Percentiles rank a stretch among this genome's conserved stretches.
Conservation (phyloP, 2,329 filamentous ascomycete species). For the Xylariaceae sp. region DNA sequence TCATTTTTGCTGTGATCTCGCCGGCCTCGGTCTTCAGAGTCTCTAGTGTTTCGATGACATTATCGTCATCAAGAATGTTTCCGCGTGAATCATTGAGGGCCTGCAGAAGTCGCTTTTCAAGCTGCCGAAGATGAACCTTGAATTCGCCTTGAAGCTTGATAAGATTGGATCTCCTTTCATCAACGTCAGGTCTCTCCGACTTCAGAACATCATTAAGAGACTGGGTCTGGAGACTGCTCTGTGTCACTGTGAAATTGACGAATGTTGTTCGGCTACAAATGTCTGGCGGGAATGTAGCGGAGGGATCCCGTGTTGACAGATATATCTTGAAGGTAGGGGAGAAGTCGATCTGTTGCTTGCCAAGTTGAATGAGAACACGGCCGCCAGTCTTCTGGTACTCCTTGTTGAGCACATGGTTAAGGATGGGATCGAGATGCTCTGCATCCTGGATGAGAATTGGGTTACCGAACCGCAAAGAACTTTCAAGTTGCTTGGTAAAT, state of each 20-base stretch:
- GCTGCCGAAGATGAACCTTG: slow-evolving; percentile 92
- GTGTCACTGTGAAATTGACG: slow-evolving; percentile 98
- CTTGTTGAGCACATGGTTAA: slow-evolving; percentile 98
- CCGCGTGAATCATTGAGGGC: slow-evolving; percentile 96
- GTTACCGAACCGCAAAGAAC: slow-evolving; percentile 94
- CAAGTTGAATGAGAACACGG: slow-evolving; percentile 95
- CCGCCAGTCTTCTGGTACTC: slow-evolving; percentile 98
- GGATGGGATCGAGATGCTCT: slow-evolving; percentile 92
- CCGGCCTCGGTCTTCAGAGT: slow-evolving; percentile 96
- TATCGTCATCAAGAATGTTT: slow-evolving; percentile 97
- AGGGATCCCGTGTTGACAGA: slow-evolving; percentile 92
- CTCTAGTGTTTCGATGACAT: slow-evolving; percentile 96
- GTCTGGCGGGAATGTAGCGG: slow-evolving; percentile 90
- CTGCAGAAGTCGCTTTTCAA: slow-evolving; percentile 91
- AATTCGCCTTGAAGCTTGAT: slow-evolving; percentile 99
- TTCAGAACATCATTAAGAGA: slow-evolving; percentile 97
- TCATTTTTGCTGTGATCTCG: slow-evolving; percentile 94
- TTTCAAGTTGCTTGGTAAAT: slow-evolving; percentile 97
- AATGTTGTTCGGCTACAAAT: slow-evolving; percentile 98
- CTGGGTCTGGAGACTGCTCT: slow-evolving; percentile 97
- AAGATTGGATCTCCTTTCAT: slow-evolving; percentile 92
- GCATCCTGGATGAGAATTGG: slow-evolving; percentile 98
- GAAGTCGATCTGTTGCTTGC: slow-evolving; percentile 98
- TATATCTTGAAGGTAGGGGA: slow-evolving; percentile 95
- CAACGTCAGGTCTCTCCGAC: slow-evolving; percentile 94